phyloP scores from a whole-genome alignment of 2,329 filamentous ascomycete genomes.

The Fusarium tanahbumbuense region DNA sequence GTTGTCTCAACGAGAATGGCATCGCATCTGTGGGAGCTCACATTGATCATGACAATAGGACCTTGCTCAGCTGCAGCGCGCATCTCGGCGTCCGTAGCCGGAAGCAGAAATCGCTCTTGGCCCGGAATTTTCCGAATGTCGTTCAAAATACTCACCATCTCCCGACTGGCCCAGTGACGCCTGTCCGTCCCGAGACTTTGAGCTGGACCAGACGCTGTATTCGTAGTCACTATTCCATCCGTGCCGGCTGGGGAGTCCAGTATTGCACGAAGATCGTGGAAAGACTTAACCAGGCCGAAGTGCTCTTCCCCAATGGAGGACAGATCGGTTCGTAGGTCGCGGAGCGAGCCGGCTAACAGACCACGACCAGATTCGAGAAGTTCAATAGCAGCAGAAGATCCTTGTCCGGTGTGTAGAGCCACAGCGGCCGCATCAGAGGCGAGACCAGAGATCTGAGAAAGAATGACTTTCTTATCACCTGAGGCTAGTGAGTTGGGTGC shows the following conservation, averaged over 20 bases:
- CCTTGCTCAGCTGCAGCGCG: neutral
- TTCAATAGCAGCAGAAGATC: neutral
- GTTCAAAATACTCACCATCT: neutral
- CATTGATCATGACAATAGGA: neutral
- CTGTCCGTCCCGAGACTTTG: neutral
- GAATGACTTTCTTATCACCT: neutral
- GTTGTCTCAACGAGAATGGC: neutral
- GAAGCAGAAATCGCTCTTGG: neutral
- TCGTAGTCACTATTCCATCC: too few relatives aligned
- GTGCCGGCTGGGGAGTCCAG: neutral
- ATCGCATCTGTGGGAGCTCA: neutral
- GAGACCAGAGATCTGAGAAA: neutral
- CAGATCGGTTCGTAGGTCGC: neutral
- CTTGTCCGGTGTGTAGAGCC: too few relatives aligned
- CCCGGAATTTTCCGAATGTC: neutral
- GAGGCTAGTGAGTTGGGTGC: neutral
- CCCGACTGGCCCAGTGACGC: neutral
- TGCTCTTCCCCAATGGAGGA: neutral
- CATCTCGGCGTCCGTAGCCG: neutral
- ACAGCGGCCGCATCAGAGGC: neutral
- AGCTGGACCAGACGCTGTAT: rapidly evolving
- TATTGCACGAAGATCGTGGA: neutral
- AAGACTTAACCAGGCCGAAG: rapidly evolving
- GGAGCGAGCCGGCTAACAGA: neutral
- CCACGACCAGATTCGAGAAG: neutral